These are phyloP conservation scores for Kuraishia hungarica DNA, from an alignment of 805 yeast species.

Conservation along the genomic window DNA sequence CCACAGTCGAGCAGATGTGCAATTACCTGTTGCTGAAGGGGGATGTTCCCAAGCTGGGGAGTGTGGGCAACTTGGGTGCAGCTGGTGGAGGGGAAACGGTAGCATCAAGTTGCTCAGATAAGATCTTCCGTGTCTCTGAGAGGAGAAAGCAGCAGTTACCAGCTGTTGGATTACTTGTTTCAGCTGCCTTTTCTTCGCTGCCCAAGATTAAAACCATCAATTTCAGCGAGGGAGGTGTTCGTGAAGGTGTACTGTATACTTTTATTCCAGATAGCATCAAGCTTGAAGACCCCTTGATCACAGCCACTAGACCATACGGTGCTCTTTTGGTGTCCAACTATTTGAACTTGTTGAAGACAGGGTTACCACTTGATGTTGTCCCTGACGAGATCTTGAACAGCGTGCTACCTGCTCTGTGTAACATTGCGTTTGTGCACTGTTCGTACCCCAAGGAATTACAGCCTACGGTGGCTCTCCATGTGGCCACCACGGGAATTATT, in stretches of 20 bases:
- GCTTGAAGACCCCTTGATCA: constrained; percentile 58
- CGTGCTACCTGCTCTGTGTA: constrained; percentile 63
- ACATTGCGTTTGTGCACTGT: constrained; percentile 68
- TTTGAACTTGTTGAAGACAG: constrained; percentile 40
- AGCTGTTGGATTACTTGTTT: constrained; percentile 54
- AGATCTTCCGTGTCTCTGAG: constrained; percentile 57
- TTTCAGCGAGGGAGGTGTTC: constrained; percentile 69
- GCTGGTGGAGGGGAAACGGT: background rate
- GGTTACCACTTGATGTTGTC: constrained; percentile 46
- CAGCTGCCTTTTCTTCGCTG: constrained; percentile 53
- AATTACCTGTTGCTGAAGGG: constrained; percentile 42
- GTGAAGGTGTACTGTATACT: constrained; percentile 68
- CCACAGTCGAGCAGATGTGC: constrained; percentile 41
- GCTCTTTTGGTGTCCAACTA: constrained; percentile 55
- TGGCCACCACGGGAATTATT: constrained; percentile 66
- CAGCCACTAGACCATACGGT: constrained; percentile 67
- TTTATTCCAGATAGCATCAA: constrained; percentile 49
- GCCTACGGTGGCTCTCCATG: constrained; percentile 63
- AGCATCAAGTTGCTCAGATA: constrained; percentile 23
- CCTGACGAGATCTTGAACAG: constrained; percentile 52
- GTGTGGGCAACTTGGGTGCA: background rate
- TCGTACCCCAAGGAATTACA: constrained; percentile 72
- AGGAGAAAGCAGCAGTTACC: constrained; percentile 62
- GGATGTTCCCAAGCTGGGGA: constrained; percentile 31
- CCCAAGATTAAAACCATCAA: constrained; percentile 55